Evolutionary conservation across 2,329 filamentous ascomycete species (phyloP).

Genomic region (Daldinia sp.): DNA sequence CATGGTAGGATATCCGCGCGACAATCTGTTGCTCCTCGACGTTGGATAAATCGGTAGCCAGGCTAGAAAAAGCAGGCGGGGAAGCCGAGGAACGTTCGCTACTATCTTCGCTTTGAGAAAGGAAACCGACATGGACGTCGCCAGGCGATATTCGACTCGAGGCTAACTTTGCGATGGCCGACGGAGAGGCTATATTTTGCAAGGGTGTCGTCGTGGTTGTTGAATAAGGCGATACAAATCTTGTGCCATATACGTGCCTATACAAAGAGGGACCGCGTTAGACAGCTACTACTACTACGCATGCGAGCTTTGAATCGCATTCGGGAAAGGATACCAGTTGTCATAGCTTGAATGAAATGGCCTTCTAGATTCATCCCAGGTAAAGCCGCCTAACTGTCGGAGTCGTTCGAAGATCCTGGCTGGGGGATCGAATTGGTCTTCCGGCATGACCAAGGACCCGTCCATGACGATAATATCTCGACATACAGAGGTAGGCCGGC

Average conservation of each 20-base stretch:
- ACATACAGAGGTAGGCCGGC: constrained; percentile 36
- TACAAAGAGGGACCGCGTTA: constrained; percentile 34
- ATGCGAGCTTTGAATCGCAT: constrained; percentile 24
- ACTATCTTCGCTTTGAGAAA: constrained; percentile 50
- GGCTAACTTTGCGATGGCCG: constrained; percentile 53
- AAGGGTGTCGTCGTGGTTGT: constrained; percentile 57
- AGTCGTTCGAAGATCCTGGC: constrained; percentile 76
- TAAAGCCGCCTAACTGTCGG: constrained; percentile 76
- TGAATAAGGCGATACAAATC: constrained; percentile 60
- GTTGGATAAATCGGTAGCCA: constrained; percentile 60
- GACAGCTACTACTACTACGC: constrained; percentile 18
- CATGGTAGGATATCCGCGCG: constrained; percentile 83
- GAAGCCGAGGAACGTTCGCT: constrained; percentile 52
- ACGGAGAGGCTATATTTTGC: constrained; percentile 55
- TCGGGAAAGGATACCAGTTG: constrained; percentile 70
- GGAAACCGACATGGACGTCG: constrained; percentile 51
- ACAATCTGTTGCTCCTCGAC: constrained; percentile 71
- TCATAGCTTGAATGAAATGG: constrained; percentile 79
- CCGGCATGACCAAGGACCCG: constrained; percentile 56
- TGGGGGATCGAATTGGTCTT: constrained; percentile 69
- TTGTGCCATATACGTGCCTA: constrained; percentile 73
- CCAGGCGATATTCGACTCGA: constrained; percentile 55
- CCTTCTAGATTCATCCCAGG: constrained; percentile 72
- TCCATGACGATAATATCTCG: constrained; percentile 59
- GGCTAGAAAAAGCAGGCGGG: constrained; percentile 45